These are phyloP conservation scores for Lichtheimia corymbifera DNA, from an alignment of 371 early-diverging fungal species.

Conservation along the genomic window DNA sequence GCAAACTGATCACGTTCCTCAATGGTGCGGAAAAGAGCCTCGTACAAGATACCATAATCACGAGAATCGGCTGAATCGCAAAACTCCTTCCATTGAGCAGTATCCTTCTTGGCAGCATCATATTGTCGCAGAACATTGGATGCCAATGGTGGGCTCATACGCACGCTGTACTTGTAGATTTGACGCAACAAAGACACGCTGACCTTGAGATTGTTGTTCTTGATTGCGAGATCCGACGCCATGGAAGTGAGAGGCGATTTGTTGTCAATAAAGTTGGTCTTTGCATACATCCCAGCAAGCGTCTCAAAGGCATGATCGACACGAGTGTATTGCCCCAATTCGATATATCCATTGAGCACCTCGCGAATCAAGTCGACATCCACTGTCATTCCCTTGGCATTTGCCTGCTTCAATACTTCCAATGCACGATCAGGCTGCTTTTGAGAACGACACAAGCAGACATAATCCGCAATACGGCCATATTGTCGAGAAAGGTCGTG, in stretches of 20 bases:
- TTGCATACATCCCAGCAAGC: conserved; percentile 16
- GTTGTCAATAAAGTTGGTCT: conserved; percentile 15
- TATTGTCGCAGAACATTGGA: conserved; percentile 20
- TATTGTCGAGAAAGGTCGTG: conserved; percentile 33
- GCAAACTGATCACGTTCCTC: conserved; percentile 4
- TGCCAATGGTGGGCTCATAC: conserved; percentile 16
- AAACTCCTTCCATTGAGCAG: conserved; percentile 20
- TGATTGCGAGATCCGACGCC: background rate
- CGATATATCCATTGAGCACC: conserved; percentile 21
- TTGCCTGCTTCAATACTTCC: conserved; percentile 25
- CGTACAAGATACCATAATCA: conserved; percentile 11
- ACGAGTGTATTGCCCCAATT: background rate
- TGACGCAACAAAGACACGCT: conserved; percentile 13
- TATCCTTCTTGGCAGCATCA: conserved; percentile 14
- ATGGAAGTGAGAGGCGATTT: conserved; percentile 3
- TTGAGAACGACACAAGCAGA: conserved; percentile 26
- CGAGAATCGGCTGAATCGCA: background rate
- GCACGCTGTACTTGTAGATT: conserved; percentile 20
- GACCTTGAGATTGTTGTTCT: conserved; percentile 12
- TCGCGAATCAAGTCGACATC: conserved; percentile 23
- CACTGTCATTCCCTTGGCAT: conserved; percentile 25
- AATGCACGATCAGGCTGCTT: conserved; percentile 26
- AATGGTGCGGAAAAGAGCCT: conserved; percentile 12
- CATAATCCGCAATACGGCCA: conserved; percentile 41
- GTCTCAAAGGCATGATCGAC: conserved; percentile 6